Evolutionary conservation across 306 rosid species (phyloP), one percentile per base, ranked within the genome.

Genomic region (Ochetophila trinervis): DNA sequence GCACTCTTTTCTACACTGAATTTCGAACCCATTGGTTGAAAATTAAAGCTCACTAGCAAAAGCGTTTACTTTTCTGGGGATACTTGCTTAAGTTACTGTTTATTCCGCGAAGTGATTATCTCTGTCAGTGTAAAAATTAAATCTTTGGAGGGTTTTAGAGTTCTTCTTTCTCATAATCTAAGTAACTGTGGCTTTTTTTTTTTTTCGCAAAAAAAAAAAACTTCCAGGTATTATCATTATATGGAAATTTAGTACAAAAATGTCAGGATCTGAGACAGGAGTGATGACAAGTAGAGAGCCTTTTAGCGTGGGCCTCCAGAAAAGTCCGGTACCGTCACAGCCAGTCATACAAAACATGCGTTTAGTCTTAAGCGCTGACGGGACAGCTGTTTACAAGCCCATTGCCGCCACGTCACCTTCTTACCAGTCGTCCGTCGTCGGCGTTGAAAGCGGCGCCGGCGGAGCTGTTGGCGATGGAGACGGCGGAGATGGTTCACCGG

Each of bases 211-310:
- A 16, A 50, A 13, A 8, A 15, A 36, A 59, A 45, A 45, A 17
- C 23, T 68, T 49, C 15, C 70, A 76, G 74, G 19, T 30, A 55
- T 44, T 61, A 34, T 19, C 42, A 14, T 69, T 58, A 23, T 62
- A 60, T 73, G 76, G 74, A 52, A 47, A 40, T 54, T 57, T 27
- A 64, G 49, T 45, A 54, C 27, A 8, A 20, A 51, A 48, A 86
- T 90, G 91, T 85, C 94, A 5, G 96, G 86, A 76, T 84, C 91
- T 35, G 87, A 88, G 64, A 72, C 83, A 10, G 90, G 86, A 50
- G 66, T 77, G 73, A 78, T 86, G 77, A 66, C 76, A 11, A 76
- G 71, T 55, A 76, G 88, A 44, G 95, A 86, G 54, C 73, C 78
- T 21, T 84, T 82, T 74, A 21, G 48, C 4, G 37, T 82, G 22